A percentile compares a stretch with the other conserved stretches of the same genome.
Evolutionary conservation across 495 filamentous ascomycete species (phyloP).

Genomic region (Lindgomyces ingoldianus): DNA sequence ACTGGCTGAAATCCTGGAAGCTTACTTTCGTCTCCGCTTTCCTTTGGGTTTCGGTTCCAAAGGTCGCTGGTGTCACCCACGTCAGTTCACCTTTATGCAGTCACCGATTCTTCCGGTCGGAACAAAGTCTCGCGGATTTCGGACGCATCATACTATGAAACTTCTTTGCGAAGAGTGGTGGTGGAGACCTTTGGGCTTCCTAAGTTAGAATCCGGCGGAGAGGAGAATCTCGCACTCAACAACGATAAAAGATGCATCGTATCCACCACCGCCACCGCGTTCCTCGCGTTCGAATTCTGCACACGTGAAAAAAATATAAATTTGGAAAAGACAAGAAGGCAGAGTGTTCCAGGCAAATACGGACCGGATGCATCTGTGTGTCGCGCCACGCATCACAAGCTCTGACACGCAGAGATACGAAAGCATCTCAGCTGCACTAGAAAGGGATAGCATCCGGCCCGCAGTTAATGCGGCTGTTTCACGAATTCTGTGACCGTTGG

Average conservation of each 20-base stretch:
- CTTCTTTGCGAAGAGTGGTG: too few species aligned
- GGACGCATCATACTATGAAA: too few species aligned
- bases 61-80: neutral
- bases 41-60: neutral
- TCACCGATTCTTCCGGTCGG: neutral
- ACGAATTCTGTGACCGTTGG: neutral
- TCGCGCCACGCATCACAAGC: too few species aligned
- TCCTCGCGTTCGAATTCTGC: neutral
- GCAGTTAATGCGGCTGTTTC: neutral
- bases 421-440: neutral
- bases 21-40: neutral
- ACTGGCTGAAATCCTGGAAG: too few species aligned
- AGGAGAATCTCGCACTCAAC: too few species aligned
- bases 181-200: too few species aligned
- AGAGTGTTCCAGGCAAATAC: neutral
- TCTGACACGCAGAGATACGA: neutral
- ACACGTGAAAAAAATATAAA: too few species aligned
- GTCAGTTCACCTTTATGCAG: neutral
- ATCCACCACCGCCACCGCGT: neutral
- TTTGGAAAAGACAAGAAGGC: too few species aligned
- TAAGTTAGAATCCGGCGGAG: too few species aligned
- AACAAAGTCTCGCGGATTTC: neutral
- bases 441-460: neutral
- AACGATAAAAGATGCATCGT: too few species aligned
- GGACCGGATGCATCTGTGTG: neutral